phyloP scores from a whole-genome alignment of 1,139 yeast species.

The Kodamaea suecica region DNA sequence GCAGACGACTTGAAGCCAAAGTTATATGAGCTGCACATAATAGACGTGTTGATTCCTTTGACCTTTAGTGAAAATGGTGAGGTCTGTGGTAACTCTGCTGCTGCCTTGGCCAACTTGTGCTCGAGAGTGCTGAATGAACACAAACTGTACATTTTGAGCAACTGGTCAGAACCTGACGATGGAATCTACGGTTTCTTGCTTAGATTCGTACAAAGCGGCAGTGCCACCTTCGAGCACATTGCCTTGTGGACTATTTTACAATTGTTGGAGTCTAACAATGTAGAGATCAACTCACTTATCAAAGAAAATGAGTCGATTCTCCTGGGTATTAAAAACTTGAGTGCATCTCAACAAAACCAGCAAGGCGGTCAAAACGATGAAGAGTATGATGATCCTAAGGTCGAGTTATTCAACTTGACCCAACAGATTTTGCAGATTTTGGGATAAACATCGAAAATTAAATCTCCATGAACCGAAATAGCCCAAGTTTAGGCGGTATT shows the following conservation, averaged over 20 bases:
- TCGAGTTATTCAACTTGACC: conserved; percentile 72
- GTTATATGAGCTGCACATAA: conserved; percentile 77
- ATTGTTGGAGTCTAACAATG: conserved; percentile 81
- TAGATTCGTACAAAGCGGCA: conserved; percentile 76
- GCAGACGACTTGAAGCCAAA: conserved; percentile 93
- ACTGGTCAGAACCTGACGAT: conserved; percentile 79
- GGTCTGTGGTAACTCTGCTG: conserved; percentile 98
- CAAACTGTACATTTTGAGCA: conserved; percentile 65
- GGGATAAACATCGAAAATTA: too few species aligned
- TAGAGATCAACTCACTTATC: conserved; percentile 60
- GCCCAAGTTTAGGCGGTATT: too few species aligned
- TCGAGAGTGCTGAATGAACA: conserved; percentile 80
- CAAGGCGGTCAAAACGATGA: conserved; percentile 28
- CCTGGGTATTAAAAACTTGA: conserved; percentile 52
- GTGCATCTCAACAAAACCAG: conserved; percentile 38
- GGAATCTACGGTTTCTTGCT: conserved; percentile 85
- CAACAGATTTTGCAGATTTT: conserved; percentile 66
- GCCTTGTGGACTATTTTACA: conserved; percentile 97
- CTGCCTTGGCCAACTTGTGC: conserved; percentile 93
- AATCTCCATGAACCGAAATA: too few species aligned
- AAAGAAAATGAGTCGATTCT: conserved; percentile 59
- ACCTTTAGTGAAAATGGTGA: conserved; percentile 87
- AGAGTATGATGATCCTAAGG: conserved; percentile 60
- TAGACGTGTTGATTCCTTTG: conserved; percentile 86
- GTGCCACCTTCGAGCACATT: conserved; percentile 96